A percentile compares a stretch with the other conserved stretches of the same genome.
Conservation (phyloP, 192 early-diverging fungal species). For the Endogone sp. region DNA sequence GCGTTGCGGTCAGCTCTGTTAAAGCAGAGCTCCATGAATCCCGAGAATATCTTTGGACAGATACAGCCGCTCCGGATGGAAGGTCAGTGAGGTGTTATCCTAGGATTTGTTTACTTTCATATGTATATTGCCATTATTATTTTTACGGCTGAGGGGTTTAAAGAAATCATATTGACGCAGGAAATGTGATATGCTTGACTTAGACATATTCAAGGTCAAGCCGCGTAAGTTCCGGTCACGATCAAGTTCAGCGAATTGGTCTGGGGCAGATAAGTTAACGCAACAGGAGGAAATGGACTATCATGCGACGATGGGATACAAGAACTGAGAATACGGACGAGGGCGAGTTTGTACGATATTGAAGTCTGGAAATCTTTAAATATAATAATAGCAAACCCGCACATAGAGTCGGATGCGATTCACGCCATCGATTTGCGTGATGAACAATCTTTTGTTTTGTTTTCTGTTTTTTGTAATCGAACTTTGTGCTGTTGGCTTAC, state of each 20-base stretch:
- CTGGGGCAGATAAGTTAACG: no score
- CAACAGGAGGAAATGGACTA: background rate
- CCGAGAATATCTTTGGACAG: background rate
- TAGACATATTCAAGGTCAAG: background rate
- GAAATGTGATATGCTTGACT: background rate
- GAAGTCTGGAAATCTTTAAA: background rate
- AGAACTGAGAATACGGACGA: background rate
- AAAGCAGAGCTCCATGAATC: background rate
- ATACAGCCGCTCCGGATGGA: background rate
- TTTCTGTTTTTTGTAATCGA: background rate
- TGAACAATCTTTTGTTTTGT: background rate
- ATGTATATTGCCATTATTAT: background rate
- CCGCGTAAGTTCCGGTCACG: background rate
- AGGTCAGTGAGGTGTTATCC: no score
- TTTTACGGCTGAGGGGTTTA: background rate
- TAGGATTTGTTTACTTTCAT: no score
- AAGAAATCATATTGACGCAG: background rate
- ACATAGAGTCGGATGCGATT: no score
- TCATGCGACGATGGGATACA: background rate
- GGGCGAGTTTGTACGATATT: background rate
- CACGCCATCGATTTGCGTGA: no score
- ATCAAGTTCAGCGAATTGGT: background rate
- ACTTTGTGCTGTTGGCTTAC: background rate
- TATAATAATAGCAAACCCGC: no score
- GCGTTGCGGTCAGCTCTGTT: background rate